Conservation (phyloP, 2,329 filamentous ascomycete species). For the Diaporthe sp. region DNA sequence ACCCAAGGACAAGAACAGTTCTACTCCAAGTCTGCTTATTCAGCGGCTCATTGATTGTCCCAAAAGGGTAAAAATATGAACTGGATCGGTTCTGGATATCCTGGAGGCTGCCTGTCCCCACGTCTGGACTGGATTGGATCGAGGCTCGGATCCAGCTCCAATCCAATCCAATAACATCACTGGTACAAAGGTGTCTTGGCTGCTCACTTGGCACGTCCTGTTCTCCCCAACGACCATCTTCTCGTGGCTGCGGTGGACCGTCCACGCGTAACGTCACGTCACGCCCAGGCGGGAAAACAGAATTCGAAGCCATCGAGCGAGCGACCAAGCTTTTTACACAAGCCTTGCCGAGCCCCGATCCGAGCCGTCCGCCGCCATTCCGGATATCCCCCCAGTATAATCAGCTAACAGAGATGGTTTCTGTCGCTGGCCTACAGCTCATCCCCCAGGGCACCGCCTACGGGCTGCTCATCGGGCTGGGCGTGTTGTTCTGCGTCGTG, state of each 20-base stretch:
- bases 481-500: conserved; percentile 56
- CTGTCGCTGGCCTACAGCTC: conserved; percentile 22
- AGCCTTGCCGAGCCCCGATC: not conserved
- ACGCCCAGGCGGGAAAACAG: not conserved
- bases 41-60: too few relatives aligned
- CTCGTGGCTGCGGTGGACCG: not conserved
- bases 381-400: not conserved
- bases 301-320: not conserved
- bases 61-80: too few relatives aligned
- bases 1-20: too few relatives aligned
- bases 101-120: too few relatives aligned
- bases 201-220: not conserved
- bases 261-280: too few relatives aligned
- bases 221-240: not conserved
- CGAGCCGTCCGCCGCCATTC: not conserved
- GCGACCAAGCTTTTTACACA: not conserved
- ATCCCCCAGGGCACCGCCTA: conserved; percentile 51
- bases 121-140: too few relatives aligned
- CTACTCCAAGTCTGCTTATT: too few relatives aligned
- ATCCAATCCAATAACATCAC: too few relatives aligned
- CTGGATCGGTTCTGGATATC: too few relatives aligned
- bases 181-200: not conserved
- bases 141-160: too few relatives aligned
- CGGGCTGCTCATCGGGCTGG: conserved; percentile 59
- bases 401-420: not conserved